Conservation (phyloP, 1,284 basidiomycete species). For the Tetrapyrgos nigripes region DNA sequence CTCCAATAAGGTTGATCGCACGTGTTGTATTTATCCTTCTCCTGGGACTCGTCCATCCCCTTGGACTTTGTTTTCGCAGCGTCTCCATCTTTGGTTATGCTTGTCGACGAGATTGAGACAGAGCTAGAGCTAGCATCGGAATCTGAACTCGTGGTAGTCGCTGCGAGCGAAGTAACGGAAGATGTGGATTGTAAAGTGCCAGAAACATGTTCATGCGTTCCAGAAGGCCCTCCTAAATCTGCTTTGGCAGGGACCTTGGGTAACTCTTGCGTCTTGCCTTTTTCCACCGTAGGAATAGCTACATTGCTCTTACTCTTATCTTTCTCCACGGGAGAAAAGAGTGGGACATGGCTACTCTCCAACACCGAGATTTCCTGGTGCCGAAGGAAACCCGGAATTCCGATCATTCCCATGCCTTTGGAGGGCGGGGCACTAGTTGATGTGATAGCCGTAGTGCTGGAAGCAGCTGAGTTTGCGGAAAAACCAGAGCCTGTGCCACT, state of each 20-base stretch:
- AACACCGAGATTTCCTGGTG: conserved; percentile 66
- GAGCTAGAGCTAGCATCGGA: neutral
- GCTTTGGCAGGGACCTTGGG: neutral
- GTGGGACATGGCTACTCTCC: conserved; percentile 53
- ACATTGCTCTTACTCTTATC: neutral
- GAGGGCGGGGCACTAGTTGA: neutral
- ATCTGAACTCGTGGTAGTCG: neutral
- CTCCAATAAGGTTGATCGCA: conserved; percentile 52
- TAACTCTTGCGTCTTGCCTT: neutral
- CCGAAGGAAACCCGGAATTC: conserved; percentile 58
- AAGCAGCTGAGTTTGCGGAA: neutral
- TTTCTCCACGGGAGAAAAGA: neutral
- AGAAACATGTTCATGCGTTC: neutral
- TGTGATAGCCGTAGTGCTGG: neutral
- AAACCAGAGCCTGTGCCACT: neutral
- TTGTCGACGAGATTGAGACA: neutral
- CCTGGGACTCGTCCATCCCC: neutral
- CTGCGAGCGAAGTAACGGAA: neutral
- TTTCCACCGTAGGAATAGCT: neutral
- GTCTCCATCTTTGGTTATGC: neutral
- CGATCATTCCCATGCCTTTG: conserved; percentile 53
- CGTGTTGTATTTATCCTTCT: conserved; percentile 11
- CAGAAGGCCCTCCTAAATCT: neutral
- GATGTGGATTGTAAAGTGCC: neutral
- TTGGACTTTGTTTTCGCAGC: neutral